These are phyloP conservation scores for Schoenoplectus tabernaemontani DNA, from an alignment of 202 grass and related monocot species.

Conservation along the genomic window DNA sequence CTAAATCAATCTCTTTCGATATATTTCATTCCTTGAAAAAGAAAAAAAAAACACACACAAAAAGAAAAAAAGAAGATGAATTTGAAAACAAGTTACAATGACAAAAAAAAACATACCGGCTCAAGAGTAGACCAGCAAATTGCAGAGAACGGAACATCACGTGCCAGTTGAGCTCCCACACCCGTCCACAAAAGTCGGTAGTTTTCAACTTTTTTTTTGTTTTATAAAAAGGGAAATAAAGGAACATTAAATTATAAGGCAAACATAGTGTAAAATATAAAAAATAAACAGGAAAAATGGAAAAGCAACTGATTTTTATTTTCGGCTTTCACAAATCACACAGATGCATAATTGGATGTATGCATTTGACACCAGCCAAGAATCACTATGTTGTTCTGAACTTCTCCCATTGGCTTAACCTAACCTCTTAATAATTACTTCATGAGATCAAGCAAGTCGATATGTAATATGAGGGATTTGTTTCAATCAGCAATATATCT, in stretches of 20 bases:
- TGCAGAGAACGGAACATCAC: slow-evolving; percentile 96
- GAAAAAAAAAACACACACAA: too few relatives aligned
- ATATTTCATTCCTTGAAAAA: too few relatives aligned
- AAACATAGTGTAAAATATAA: not conserved
- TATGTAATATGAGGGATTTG: not conserved
- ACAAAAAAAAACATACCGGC: slow-evolving; percentile 39
- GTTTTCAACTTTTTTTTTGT: slow-evolving; percentile 67
- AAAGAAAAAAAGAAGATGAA: not conserved
- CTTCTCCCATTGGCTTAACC: not conserved
- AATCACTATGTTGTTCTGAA: not conserved
- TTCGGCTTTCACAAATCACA: not conserved
- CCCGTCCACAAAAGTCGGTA: slow-evolving; percentile 80
- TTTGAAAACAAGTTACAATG: not conserved
- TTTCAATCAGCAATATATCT: not conserved
- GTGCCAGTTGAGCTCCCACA: slow-evolving; percentile 87
- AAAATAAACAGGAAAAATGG: not conserved
- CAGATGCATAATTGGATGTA: not conserved
- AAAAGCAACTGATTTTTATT: not conserved
- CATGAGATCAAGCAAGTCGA: not conserved
- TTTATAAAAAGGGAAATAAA: not conserved
- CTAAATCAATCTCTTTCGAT: too few relatives aligned
- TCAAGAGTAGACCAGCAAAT: slow-evolving; percentile 97
- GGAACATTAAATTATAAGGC: not conserved
- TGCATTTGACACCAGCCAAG: not conserved
- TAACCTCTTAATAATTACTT: not conserved